phyloP scores from a whole-genome alignment of 441 rosid genomes.

The Erodium moschatum region DNA sequence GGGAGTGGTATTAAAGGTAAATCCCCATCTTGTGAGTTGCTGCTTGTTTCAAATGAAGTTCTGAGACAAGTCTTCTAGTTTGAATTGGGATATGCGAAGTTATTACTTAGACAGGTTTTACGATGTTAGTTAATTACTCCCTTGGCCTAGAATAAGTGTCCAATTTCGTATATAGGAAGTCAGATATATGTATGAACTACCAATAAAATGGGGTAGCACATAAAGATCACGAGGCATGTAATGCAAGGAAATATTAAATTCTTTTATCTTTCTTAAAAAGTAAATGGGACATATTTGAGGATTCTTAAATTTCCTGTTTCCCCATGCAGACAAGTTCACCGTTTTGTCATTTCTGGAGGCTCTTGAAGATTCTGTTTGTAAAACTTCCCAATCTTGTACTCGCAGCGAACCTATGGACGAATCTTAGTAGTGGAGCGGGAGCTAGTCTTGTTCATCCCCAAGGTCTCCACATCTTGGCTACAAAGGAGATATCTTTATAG shows the following conservation, averaged over 20 bases:
- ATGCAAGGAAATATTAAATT: neutral
- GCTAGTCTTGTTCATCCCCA: neutral
- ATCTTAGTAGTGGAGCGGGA: constrained; percentile 28
- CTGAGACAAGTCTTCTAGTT: neutral
- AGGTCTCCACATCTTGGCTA: neutral
- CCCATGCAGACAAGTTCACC: constrained; percentile 66
- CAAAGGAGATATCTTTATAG: neutral
- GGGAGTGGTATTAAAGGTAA: neutral
- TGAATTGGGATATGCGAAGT: neutral
- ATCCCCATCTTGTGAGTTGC: neutral
- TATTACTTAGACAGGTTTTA: neutral
- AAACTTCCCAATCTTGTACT: constrained; percentile 32
- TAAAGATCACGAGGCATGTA: no score
- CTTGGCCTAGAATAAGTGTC: neutral
- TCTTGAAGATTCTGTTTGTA: constrained; percentile 73
- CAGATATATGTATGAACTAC: neutral
- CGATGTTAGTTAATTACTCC: neutral
- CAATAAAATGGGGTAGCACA: neutral
- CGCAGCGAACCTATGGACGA: constrained; percentile 53
- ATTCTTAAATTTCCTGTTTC: neutral
- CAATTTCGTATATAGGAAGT: neutral
- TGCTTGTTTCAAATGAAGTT: neutral
- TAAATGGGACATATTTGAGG: neutral
- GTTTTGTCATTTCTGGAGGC: constrained; percentile 89
- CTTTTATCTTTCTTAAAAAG: neutral